Conservation (phyloP, 2,329 filamentous ascomycete genomes). For the Fusarium sacchari region DNA sequence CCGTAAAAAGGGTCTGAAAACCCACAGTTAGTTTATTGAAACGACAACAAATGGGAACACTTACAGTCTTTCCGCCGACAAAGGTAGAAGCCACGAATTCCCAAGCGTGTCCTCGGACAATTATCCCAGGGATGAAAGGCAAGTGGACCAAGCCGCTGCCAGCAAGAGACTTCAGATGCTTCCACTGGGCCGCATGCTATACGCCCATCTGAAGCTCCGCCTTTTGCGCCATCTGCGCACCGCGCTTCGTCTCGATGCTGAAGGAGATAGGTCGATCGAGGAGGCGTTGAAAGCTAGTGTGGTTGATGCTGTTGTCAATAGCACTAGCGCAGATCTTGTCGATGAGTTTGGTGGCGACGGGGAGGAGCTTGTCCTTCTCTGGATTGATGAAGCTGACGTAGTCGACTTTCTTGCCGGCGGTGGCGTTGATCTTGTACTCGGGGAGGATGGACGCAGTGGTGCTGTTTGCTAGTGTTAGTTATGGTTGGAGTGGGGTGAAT, state of each 20-base stretch:
- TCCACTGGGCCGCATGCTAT: constrained; percentile 18
- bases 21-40: too few species aligned
- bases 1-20: too few species aligned
- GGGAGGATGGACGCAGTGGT: constrained; percentile 3
- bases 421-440: not conserved
- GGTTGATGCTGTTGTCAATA: not conserved
- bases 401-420: not conserved
- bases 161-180: not conserved
- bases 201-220: constrained; percentile 1
- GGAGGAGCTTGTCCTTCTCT: too few species aligned
- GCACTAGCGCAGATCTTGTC: not conserved
- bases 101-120: not conserved
- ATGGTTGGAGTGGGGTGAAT: too few species aligned
- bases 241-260: constrained; percentile 5
- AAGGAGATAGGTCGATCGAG: not conserved
- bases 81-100: not conserved
- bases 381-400: constrained; percentile 2
- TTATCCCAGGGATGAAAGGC: not conserved
- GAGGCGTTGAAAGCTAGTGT: not conserved
- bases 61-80: not conserved
- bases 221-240: not conserved
- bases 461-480: not conserved
- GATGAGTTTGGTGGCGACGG: not conserved
- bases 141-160: not conserved
- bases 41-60: not conserved